Base-by-base conservation (phyloP, 352 stramenopile genomes). In the Thraustochytrium striatum region DNA sequence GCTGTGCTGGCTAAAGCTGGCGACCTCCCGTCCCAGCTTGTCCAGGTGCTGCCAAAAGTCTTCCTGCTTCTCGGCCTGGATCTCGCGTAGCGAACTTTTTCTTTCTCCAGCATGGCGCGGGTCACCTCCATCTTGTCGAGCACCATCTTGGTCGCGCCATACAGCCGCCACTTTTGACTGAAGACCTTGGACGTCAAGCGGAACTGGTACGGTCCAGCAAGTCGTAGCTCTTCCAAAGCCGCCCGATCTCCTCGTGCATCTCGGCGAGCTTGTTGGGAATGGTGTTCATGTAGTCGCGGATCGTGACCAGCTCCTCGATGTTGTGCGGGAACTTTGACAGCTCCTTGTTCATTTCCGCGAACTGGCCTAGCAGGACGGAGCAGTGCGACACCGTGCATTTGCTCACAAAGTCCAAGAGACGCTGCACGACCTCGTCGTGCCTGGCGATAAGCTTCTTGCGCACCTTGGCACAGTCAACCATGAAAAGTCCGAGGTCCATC, bases 51-150 rank as follows among this genome's bases (percentile, higher is more conserved):
- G 88, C 0, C 88, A 87, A 79, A 97, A 97, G 38, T 95, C 91
- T 2, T 87, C 86, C 82, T 97, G 92, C 32, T 95, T 89, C n/a
- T 96, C 91, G 58, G 88, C 88, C 91, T 97, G 96, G 30, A 94
- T 88, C 53, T 85, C 87, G 90, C 86, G 65, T 95, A 96, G 39
- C 90, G 86, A 0, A 87, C 80, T 69, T 94, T 94, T 59, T 94
- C 89, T 84, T 93, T 90, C 19, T 88, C 85, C 28, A 94, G 83
- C 57, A 93, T 90, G 68, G 90, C 87, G 28, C 81, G 86, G 82
- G 94, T 92, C 32, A 89, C 85, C 72, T 93, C 92, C 38, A 90
- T 86, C 82, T 95, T 89, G 38, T 95, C 90, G 8, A 89, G 83
- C 69, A 96, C 94, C 38, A 91, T 90, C 72, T 94, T 92, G 2